Percentiles rank a stretch among this genome's conserved stretches.
These are phyloP conservation scores for Ballota nigra DNA, from an alignment of 257 asterid species.

Conservation along the genomic window DNA sequence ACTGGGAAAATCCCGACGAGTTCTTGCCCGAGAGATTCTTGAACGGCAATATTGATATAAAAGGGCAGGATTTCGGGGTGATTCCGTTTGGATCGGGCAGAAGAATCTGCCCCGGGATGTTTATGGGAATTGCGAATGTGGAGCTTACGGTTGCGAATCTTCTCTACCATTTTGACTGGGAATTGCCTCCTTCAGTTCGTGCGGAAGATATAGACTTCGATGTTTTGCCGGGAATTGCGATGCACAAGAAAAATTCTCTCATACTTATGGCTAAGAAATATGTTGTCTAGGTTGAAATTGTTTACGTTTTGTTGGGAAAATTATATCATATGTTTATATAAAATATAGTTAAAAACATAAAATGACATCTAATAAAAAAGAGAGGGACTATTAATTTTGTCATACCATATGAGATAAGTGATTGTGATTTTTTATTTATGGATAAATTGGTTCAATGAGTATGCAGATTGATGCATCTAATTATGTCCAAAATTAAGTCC, in stretches of 20 bases:
- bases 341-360: too few relatives aligned
- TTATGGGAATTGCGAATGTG: neutral
- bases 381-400: too few relatives aligned
- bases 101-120: conserved; percentile 6
- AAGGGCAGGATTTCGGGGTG: conserved; percentile 3
- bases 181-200: neutral
- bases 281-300: neutral
- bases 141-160: conserved; percentile 11
- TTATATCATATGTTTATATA: too few relatives aligned
- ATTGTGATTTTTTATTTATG: too few relatives aligned
- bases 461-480: too few relatives aligned
- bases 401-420: too few relatives aligned
- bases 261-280: conserved; percentile 6
- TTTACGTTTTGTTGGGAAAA: too few relatives aligned
- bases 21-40: conserved; percentile 14
- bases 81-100: conserved; percentile 18
- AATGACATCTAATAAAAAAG: too few relatives aligned
- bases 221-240: neutral
- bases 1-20: neutral
- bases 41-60: neutral
- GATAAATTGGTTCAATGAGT: too few relatives aligned
- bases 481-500: too few relatives aligned
- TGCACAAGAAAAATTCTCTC: conserved; percentile 8
- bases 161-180: conserved; percentile 10
- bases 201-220: neutral